Percentiles rank a stretch among this genome's conserved stretches.
phyloP scores from a whole-genome alignment of 306 rosid genomes.

The Prunus armeniaca region DNA sequence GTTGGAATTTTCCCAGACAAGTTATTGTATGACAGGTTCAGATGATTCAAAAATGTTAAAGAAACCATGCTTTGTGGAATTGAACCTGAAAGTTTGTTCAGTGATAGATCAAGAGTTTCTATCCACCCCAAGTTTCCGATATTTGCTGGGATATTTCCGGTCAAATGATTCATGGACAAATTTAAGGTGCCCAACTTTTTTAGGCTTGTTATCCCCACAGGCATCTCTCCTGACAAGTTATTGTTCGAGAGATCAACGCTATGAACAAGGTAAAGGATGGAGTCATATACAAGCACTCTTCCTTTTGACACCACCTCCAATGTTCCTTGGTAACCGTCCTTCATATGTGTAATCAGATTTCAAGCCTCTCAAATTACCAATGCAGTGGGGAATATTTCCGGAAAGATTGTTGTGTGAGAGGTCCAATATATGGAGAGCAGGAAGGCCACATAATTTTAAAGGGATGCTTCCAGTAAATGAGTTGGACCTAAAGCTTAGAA shows the following conservation, averaged over 20 bases:
- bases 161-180: no score
- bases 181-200: no score
- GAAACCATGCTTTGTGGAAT: no score
- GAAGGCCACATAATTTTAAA: slow-evolving; percentile 6
- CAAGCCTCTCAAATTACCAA: slow-evolving; percentile 7
- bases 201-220: no score
- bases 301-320: slow-evolving; percentile 1
- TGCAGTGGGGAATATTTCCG: slow-evolving; percentile 5
- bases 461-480: slow-evolving; percentile 11
- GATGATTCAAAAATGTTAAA: no score
- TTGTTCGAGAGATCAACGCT: background rate
- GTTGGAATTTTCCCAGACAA: no score
- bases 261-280: background rate
- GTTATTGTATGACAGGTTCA: no score
- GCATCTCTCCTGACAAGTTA: background rate
- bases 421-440: slow-evolving; percentile 9
- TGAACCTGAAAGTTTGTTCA: no score
- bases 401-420: background rate
- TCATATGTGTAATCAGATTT: background rate
- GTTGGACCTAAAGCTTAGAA: slow-evolving; percentile 20
- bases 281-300: background rate
- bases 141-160: no score
- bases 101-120: no score
- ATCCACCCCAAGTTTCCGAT: no score
- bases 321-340: no score